Evolutionary conservation across 2,329 filamentous ascomycete genomes (phyloP).

Genomic region (Hypoxylon sp.): DNA sequence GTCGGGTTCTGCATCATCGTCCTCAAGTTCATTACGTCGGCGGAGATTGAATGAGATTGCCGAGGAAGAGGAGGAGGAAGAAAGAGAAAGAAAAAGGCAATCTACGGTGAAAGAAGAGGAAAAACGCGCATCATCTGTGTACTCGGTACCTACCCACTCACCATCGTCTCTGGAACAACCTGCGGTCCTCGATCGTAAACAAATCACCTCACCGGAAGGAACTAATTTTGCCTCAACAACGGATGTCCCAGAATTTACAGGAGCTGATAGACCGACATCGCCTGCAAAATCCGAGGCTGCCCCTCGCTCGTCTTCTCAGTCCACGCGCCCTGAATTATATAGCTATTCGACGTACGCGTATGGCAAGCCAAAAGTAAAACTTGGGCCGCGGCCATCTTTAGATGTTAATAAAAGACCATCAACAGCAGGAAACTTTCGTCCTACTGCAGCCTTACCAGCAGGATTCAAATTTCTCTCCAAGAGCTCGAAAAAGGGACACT

Average conservation of each 20-base stretch:
- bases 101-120: slow-evolving; percentile 67
- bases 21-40: slow-evolving; percentile 82
- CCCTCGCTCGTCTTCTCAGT: slow-evolving; percentile 67
- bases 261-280: slow-evolving; percentile 62
- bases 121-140: slow-evolving; percentile 52
- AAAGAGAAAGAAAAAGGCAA: slow-evolving; percentile 71
- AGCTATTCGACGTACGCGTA: slow-evolving; percentile 65
- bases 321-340: slow-evolving; percentile 66
- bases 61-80: slow-evolving; percentile 89
- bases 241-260: slow-evolving; percentile 68
- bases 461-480: slow-evolving; percentile 80
- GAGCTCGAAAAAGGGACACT: slow-evolving; percentile 67
- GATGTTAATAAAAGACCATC: slow-evolving; percentile 74
- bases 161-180: slow-evolving; percentile 54
- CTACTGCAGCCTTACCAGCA: slow-evolving; percentile 83
- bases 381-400: slow-evolving; percentile 85
- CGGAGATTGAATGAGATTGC: slow-evolving; percentile 90
- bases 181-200: slow-evolving; percentile 66
- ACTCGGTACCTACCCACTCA: slow-evolving; percentile 42
- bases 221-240: slow-evolving; percentile 65
- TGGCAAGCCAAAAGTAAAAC: slow-evolving; percentile 85
- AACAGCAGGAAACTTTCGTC: slow-evolving; percentile 74
- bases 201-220: slow-evolving; percentile 66
- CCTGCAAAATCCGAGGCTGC: slow-evolving; percentile 60
- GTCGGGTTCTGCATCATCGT: slow-evolving; percentile 87